Percentiles rank a stretch among this genome's conserved stretches.
Evolutionary conservation across 192 early-diverging fungal species (phyloP).

Genomic region (Dispira simplex): DNA sequence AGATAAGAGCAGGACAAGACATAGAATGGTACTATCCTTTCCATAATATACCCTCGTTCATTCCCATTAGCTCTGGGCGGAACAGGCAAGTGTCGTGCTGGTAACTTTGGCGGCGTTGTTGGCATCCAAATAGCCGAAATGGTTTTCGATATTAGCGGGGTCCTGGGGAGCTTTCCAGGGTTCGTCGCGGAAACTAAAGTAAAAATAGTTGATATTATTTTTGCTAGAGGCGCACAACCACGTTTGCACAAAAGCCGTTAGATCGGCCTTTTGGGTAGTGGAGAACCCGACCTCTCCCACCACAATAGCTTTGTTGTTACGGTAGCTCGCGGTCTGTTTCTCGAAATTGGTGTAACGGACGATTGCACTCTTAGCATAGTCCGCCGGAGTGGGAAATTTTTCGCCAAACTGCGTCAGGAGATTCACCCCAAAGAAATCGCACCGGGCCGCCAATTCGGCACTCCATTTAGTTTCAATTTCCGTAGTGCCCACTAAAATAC

Average conservation of each 20-base stretch:
- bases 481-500: slow-evolving; percentile 1
- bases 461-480: background rate
- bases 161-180: background rate
- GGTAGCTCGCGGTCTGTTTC: background rate
- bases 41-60: no score
- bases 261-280: background rate
- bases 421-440: slow-evolving; percentile 4
- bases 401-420: slow-evolving; percentile 5
- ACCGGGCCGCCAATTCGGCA: background rate
- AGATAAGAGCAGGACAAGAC: no score
- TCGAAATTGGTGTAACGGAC: background rate
- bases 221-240: background rate
- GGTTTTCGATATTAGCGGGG: no score
- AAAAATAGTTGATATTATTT: background rate
- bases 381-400: no score
- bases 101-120: no score
- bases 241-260: background rate
- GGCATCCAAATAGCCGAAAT: no score
- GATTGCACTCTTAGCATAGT: background rate
- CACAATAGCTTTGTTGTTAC: slow-evolving; percentile 3
- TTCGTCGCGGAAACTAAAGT: slow-evolving; percentile 5
- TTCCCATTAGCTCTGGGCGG: no score
- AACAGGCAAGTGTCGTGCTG: no score
- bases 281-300: slow-evolving; percentile 9
- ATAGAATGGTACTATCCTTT: no score